Evolutionary conservation across 2,329 filamentous ascomycete genomes (phyloP).

Genomic region (Bipolaris oryzae): DNA sequence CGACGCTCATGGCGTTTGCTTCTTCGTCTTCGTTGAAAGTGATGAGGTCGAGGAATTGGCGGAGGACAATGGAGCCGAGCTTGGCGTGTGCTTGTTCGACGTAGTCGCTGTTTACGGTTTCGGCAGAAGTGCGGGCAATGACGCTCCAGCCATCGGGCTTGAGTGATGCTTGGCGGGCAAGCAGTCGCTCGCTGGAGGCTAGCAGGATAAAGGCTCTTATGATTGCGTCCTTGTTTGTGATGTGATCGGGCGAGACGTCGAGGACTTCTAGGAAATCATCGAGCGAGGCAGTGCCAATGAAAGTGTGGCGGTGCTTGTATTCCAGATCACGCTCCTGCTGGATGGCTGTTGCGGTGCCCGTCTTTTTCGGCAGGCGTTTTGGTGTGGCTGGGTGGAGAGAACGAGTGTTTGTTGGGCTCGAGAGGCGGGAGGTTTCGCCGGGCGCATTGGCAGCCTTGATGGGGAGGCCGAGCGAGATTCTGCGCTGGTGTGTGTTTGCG

Average conservation of each 20-base stretch:
- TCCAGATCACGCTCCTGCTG: conserved; percentile 36
- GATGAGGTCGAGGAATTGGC: conserved; percentile 35
- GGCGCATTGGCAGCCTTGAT: conserved; percentile 17
- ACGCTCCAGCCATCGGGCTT: conserved; percentile 34
- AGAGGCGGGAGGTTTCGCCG: conserved; percentile 7
- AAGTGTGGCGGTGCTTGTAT: conserved; percentile 44
- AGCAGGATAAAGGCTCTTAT: conserved; percentile 34
- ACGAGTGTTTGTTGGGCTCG: conserved; percentile 13
- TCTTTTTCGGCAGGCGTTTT: conserved; percentile 14
- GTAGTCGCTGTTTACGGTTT: conserved; percentile 28
- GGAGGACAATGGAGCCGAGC: conserved; percentile 35
- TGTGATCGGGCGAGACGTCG: conserved; percentile 26
- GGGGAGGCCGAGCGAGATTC: conserved; percentile 30
- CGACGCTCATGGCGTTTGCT: conserved; percentile 25
- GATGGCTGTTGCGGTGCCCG: conserved; percentile 8
- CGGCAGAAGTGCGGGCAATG: conserved; percentile 30
- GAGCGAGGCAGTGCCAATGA: conserved; percentile 41
- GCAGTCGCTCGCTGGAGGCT: conserved; percentile 35
- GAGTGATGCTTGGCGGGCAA: conserved; percentile 32
- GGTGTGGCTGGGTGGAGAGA: conserved; percentile 9
- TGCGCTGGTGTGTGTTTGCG: conserved; percentile 24
- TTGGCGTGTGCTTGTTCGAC: conserved; percentile 32
- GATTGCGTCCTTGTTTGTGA: conserved; percentile 27
- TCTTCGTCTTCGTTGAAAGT: conserved; percentile 30
- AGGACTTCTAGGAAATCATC: conserved; percentile 39